A percentile compares a stretch with the other conserved stretches of the same genome.
phyloP scores from a whole-genome alignment of 1,284 basidiomycete species.

The Takashimella tepidaria region DNA sequence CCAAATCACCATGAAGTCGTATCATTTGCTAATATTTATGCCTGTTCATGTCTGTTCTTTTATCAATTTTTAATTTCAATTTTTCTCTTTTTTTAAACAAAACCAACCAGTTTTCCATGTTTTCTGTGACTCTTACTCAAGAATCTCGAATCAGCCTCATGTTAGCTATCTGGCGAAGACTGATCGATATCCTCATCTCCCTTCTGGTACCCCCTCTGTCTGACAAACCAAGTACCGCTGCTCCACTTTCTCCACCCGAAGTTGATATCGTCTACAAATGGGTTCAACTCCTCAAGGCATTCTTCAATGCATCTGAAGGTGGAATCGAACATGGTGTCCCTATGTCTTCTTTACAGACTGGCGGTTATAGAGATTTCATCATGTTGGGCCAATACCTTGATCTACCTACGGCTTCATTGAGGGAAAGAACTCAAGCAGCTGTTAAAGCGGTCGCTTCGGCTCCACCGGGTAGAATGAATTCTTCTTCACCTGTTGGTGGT shows the following conservation, averaged over 20 bases:
- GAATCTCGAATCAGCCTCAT: constrained; percentile 26
- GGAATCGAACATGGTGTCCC: constrained; percentile 44
- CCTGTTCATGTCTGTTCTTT: no score
- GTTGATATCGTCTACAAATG: constrained; percentile 46
- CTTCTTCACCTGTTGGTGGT: not conserved
- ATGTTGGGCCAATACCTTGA: constrained; percentile 46
- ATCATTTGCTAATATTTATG: no score
- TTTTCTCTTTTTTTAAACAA: no score
- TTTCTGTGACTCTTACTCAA: constrained; percentile 35
- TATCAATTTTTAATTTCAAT: no score
- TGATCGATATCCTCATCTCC: constrained; percentile 40
- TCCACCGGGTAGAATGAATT: constrained; percentile 1
- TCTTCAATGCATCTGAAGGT: constrained; percentile 45
- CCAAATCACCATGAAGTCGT: no score
- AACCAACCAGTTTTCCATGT: constrained; percentile 40
- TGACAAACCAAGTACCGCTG: constrained; percentile 25
- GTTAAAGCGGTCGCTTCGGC: constrained; percentile 29
- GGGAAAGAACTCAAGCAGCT: constrained; percentile 37
- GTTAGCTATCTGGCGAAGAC: constrained; percentile 37
- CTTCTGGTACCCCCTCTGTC: constrained; percentile 44
- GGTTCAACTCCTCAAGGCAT: constrained; percentile 42
- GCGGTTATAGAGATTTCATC: constrained; percentile 42
- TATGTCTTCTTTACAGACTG: constrained; percentile 28
- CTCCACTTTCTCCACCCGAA: constrained; percentile 22
- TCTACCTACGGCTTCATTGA: constrained; percentile 36